These are phyloP conservation scores for Camellia sinensis DNA, from an alignment of 148 eudicot genomes.

Conservation along the genomic window DNA sequence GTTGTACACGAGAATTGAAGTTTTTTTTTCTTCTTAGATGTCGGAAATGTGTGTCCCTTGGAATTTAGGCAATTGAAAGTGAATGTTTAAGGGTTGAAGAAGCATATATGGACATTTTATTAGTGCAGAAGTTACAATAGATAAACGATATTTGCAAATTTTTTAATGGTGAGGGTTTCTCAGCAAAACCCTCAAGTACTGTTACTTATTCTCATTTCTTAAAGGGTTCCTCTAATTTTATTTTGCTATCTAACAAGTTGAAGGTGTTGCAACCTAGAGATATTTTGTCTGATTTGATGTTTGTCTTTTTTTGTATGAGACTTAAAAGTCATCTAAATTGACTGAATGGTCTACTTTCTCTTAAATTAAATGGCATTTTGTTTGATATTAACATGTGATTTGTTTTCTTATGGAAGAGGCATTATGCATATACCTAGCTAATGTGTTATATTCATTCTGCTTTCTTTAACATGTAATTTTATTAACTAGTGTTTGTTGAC, in stretches of 20 bases:
- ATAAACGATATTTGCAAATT: neutral
- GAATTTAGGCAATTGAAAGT: neutral
- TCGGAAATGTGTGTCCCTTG: neutral
- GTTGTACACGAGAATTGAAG: neutral
- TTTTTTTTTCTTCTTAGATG: neutral
- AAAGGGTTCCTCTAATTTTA: neutral
- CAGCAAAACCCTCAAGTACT: neutral
- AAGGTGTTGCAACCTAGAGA: neutral
- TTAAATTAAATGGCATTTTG: neutral
- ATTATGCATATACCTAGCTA: neutral
- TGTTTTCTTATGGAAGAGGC: neutral
- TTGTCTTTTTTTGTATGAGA: neutral
- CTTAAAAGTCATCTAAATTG: neutral
- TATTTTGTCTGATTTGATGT: conserved; percentile 2
- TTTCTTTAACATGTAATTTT: neutral
- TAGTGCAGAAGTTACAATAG: too few relatives aligned
- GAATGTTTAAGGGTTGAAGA: neutral
- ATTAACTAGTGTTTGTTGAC: neutral
- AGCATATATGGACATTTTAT: too few relatives aligned
- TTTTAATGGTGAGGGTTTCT: neutral
- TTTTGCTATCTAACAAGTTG: neutral
- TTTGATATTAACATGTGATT: neutral
- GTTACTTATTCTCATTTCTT: neutral
- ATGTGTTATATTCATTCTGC: conserved; percentile 1
- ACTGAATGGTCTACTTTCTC: neutral